These are phyloP conservation scores for Zoysia japonica DNA, from an alignment of 176 grass and related monocot species.

Conservation along the genomic window DNA sequence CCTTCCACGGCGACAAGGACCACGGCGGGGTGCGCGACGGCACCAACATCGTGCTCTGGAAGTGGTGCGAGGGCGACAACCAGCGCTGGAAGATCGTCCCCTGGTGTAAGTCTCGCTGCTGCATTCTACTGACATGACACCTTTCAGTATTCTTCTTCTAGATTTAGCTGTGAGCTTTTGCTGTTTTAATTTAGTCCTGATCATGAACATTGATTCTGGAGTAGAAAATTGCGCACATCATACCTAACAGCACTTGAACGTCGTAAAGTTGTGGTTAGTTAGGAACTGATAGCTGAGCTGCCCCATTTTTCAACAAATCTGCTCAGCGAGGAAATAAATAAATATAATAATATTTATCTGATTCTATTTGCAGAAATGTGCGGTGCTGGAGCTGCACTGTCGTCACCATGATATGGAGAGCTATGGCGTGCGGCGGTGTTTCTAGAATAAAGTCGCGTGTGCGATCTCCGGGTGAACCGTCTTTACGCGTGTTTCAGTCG, in stretches of 20 bases:
- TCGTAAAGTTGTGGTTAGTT: constrained; percentile 13
- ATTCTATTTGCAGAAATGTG: constrained; percentile 44
- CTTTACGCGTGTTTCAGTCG: constrained; percentile 26
- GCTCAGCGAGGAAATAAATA: too few species aligned
- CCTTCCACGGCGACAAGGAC: constrained; percentile 77
- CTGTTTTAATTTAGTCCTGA: not conserved
- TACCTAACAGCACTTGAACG: not conserved
- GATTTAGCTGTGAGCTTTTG: too few species aligned
- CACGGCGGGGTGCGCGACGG: constrained; percentile 83
- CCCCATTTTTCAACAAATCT: not conserved
- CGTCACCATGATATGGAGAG: constrained; percentile 34
- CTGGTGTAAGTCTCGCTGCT: constrained; percentile 50
- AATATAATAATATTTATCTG: too few species aligned
- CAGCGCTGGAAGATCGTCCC: constrained; percentile 92
- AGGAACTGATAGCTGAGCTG: not conserved
- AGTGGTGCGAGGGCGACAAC: constrained; percentile 97
- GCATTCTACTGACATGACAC: not conserved
- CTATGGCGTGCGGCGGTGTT: constrained; percentile 29
- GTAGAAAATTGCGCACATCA: constrained; percentile 10
- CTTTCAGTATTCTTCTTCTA: not conserved
- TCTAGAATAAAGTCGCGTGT: constrained; percentile 43
- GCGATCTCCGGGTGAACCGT: constrained; percentile 22
- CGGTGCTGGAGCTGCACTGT: constrained; percentile 26
- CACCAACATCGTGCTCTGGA: constrained; percentile 80
- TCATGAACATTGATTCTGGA: not conserved